These are phyloP conservation scores for Myriosclerotinia curreyana DNA, from an alignment of 2,329 filamentous ascomycete species.

Conservation along the genomic window DNA sequence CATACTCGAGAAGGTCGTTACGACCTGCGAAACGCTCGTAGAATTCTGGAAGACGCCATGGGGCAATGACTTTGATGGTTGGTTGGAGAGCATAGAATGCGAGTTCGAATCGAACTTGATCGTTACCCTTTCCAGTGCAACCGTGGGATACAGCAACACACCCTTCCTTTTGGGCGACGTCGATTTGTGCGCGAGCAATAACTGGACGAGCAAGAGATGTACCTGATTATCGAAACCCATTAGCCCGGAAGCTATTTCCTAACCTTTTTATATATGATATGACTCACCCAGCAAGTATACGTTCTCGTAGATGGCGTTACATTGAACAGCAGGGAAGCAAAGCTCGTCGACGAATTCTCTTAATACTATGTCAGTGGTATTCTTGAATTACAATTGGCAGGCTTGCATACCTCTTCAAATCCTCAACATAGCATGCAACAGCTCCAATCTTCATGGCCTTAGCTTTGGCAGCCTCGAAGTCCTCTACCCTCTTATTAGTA, in stretches of 20 bases:
- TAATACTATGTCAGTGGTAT: neutral
- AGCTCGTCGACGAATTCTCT: slow-evolving; percentile 77
- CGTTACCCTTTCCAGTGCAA: slow-evolving; percentile 63
- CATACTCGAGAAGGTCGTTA: slow-evolving; percentile 70
- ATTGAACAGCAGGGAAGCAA: slow-evolving; percentile 71
- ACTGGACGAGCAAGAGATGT: slow-evolving; percentile 66
- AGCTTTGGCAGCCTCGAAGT: slow-evolving; percentile 68
- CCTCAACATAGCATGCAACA: slow-evolving; percentile 46
- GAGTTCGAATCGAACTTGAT: slow-evolving; percentile 64
- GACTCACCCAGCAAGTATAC: slow-evolving; percentile 54
- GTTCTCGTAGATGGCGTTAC: slow-evolving; percentile 68
- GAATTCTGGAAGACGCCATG: slow-evolving; percentile 69
- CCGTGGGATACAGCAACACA: slow-evolving; percentile 48
- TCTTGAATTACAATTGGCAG: neutral
- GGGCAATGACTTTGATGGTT: slow-evolving; percentile 69
- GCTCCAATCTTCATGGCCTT: slow-evolving; percentile 57
- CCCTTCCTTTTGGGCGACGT: slow-evolving; percentile 60
- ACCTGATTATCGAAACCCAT: slow-evolving; percentile 39
- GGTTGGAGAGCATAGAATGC: slow-evolving; percentile 61
- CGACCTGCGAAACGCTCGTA: slow-evolving; percentile 69
- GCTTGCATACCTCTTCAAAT: slow-evolving; percentile 51
- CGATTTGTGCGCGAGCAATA: slow-evolving; percentile 65
- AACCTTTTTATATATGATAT: slow-evolving; percentile 21
- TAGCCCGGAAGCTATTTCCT: neutral
- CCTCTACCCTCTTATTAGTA: slow-evolving; percentile 48